phyloP scores from a whole-genome alignment of 306 rosid genomes.

The Potentilla sterilis region DNA sequence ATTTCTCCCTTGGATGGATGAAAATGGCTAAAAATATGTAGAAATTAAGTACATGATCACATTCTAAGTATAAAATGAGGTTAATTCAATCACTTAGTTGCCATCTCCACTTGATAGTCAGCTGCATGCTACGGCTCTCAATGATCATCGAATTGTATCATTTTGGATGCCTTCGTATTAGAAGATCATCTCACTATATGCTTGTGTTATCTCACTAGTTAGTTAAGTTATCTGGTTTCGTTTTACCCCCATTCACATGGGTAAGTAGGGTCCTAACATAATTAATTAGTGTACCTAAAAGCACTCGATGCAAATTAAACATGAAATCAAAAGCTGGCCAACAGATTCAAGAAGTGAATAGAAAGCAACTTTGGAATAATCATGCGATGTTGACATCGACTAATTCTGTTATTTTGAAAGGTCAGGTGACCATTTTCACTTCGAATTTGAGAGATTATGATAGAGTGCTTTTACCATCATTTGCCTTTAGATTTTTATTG shows the following conservation, averaged over 20 bases:
- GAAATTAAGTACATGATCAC: not conserved
- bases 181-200: no score
- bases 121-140: slow-evolving; percentile 18
- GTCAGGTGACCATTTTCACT: slow-evolving; percentile 39
- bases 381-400: slow-evolving; percentile 4
- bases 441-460: slow-evolving; percentile 2
- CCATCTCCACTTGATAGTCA: slow-evolving; percentile 37
- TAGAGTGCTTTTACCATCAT: not conserved
- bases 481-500: not conserved
- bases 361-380: slow-evolving; percentile 39
- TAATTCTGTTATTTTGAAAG: slow-evolving; percentile 24
- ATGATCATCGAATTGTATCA: slow-evolving; percentile 5
- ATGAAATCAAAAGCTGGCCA: slow-evolving; percentile 13
- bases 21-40: not conserved
- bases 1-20: not conserved
- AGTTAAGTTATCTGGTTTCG: slow-evolving; percentile 37
- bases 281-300: slow-evolving; percentile 34
- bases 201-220: no score
- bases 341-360: slow-evolving; percentile 39
- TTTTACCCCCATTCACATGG: slow-evolving; percentile 31
- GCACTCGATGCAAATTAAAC: slow-evolving; percentile 30
- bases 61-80: slow-evolving; percentile 18
- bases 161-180: not conserved
- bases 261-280: slow-evolving; percentile 20
- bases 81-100: slow-evolving; percentile 27